These are phyloP conservation scores for Vachellia collinsii DNA, from an alignment of 306 rosid species.

Conservation along the genomic window DNA sequence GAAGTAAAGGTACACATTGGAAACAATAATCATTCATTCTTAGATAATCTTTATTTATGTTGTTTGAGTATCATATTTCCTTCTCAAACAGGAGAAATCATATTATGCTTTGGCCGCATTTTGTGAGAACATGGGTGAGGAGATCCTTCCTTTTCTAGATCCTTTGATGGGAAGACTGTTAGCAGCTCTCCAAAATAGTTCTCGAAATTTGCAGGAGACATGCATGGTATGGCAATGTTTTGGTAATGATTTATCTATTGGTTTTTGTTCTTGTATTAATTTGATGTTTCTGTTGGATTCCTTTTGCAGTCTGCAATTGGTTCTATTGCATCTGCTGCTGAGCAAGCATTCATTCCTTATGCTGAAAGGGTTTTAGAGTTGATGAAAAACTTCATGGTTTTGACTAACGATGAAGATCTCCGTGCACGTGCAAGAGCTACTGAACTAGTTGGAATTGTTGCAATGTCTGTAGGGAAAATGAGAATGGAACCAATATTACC, in stretches of 20 bases:
- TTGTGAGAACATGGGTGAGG: slow-evolving; percentile 97
- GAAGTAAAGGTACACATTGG: slow-evolving; percentile 84
- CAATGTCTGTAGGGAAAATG: slow-evolving; percentile 89
- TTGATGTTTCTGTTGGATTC: slow-evolving; percentile 24
- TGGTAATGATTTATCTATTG: slow-evolving; percentile 18
- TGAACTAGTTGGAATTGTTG: slow-evolving; percentile 97
- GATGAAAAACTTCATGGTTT: slow-evolving; percentile 93
- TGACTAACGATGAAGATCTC: slow-evolving; percentile 90
- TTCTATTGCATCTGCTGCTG: slow-evolving; percentile 96
- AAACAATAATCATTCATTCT: slow-evolving; percentile 30
- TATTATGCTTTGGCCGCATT: slow-evolving; percentile 99
- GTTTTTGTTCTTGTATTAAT: slow-evolving; percentile 31
- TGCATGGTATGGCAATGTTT: slow-evolving; percentile 78
- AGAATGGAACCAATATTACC: slow-evolving; percentile 93
- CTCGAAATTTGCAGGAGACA: slow-evolving; percentile 91
- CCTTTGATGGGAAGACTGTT: slow-evolving; percentile 88
- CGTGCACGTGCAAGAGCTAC: slow-evolving; percentile 96
- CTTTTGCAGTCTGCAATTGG: slow-evolving; percentile 95
- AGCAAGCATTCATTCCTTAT: slow-evolving; percentile 91
- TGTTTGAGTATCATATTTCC: slow-evolving; percentile 34
- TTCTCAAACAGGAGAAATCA: slow-evolving; percentile 82
- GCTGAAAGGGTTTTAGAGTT: slow-evolving; percentile 95
- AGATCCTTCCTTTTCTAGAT: slow-evolving; percentile 93
- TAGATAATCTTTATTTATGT: slow-evolving; percentile 32
- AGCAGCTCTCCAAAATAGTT: slow-evolving; percentile 83